Evolutionary conservation across 106 monocot species (phyloP), one percentile per base, ranked within the genome.

Genomic region (Dendrobium catenatum): DNA sequence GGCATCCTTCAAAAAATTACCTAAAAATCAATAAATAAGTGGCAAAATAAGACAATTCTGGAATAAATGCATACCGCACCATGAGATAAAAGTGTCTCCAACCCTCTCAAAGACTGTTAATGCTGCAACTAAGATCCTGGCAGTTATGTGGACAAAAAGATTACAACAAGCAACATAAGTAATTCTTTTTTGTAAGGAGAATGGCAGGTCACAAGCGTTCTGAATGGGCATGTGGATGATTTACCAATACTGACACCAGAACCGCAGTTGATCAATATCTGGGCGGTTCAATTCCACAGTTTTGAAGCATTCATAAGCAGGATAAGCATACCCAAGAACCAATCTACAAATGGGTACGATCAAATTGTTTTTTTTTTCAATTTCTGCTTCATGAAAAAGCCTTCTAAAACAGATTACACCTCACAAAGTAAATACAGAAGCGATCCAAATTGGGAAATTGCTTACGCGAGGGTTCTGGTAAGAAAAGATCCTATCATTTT

Each of bases 81-180:
- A 96, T 90, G 96, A 96, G 68, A 94, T 80, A 13, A 92, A 89
- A 47, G 79, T 22, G 66, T 96, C 96, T 55, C 89, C 94, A 79
- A 94, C 80, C 72, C 93, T 91, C 87, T 96, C 92, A 59, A 90
- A 79, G 13, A 93, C 87, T 4, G 91, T 90, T 58, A 96, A 66
- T 16, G 82, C 68, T 68, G 96, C 93, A 79, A 94, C 92, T 79
- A 96, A 78, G 82, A 96, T 96, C 96, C 96, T 96, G 83, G 55
- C 6, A 44, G 29, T 42, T 42, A 74, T 20, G 6, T 37, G 10
- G 37, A 33, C 11, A 44, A 44, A 74, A 44, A 42, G 17, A 74
- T 18, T 70, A 6, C 74, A 74, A 44, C 18, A 74, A 40, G 16
- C 37, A 72, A n/a, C 72, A 44, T 20, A 42, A 43, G 41, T 44